Percentiles rank a stretch among this genome's conserved stretches.
These are phyloP conservation scores for Letharia columbiana DNA, from an alignment of 495 filamentous ascomycete species.

Conservation along the genomic window DNA sequence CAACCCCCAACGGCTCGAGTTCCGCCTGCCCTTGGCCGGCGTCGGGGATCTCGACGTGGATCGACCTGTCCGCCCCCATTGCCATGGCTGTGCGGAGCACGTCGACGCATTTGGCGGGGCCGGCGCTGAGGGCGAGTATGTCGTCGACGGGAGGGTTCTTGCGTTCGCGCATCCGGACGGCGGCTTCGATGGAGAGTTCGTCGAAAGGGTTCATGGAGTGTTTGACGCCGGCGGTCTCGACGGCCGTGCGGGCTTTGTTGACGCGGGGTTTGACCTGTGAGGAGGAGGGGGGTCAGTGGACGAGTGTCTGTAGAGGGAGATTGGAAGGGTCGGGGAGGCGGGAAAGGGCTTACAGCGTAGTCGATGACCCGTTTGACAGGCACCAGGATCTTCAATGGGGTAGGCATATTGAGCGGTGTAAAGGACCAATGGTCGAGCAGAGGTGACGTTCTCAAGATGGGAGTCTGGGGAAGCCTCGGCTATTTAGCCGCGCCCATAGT, in stretches of 20 bases:
- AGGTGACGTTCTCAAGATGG: not conserved
- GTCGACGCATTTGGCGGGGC: conserved; percentile 77
- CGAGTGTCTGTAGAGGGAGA: not conserved
- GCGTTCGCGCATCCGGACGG: conserved; percentile 84
- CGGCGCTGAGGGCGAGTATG: conserved; percentile 82
- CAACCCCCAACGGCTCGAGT: conserved; percentile 84
- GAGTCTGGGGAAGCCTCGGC: conserved; percentile 10
- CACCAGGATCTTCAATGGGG: conserved; percentile 76
- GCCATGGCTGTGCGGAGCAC: conserved; percentile 93
- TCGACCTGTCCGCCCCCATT: conserved; percentile 89
- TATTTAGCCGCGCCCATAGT: not conserved
- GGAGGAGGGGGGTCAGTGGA: not conserved
- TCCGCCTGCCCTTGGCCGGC: conserved; percentile 34
- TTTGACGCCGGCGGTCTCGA: conserved; percentile 87
- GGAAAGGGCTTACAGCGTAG: conserved; percentile 67
- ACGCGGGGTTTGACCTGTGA: conserved; percentile 90
- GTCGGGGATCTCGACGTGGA: conserved; percentile 68
- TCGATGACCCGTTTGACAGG: conserved; percentile 98
- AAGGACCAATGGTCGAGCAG: not conserved
- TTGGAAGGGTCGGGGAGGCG: not conserved
- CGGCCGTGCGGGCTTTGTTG: conserved; percentile 88
- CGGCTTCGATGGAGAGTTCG: conserved; percentile 94
- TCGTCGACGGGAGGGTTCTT: conserved; percentile 60
- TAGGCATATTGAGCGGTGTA: conserved; percentile 50
- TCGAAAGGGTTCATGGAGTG: conserved; percentile 99